phyloP scores from a whole-genome alignment of 441 rosid species.

The Croton laevigatus region DNA sequence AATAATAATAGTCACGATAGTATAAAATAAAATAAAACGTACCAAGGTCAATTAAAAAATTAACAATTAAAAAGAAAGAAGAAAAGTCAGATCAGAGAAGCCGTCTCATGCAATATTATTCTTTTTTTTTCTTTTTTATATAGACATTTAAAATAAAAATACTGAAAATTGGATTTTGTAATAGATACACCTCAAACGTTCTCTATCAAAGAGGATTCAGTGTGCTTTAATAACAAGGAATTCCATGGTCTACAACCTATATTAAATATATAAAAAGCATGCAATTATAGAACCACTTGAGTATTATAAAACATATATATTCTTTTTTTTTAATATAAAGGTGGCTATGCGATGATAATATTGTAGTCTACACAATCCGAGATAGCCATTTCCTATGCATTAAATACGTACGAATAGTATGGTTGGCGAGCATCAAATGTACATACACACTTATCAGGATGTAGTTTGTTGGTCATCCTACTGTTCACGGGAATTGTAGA shows the following conservation, averaged over 20 bases:
- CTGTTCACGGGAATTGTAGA: too few species aligned
- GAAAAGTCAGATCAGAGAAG: constrained; percentile 46
- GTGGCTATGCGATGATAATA: too few species aligned
- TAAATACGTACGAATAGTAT: too few species aligned
- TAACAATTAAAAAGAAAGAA: constrained; percentile 13
- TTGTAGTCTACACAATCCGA: too few species aligned
- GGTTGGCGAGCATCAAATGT: too few species aligned
- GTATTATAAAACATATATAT: constrained; percentile 17
- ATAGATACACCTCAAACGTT: constrained; percentile 42
- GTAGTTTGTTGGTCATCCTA: too few species aligned
- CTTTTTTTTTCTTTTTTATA: not conserved
- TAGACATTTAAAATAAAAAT: not conserved
- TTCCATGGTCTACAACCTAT: constrained; percentile 31
- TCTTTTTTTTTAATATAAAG: too few species aligned
- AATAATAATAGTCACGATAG: constrained; percentile 37
- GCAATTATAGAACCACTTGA: constrained; percentile 33
- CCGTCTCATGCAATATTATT: constrained; percentile 38
- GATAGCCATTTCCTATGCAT: too few species aligned
- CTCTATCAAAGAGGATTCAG: constrained; percentile 38
- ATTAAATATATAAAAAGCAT: constrained; percentile 18
- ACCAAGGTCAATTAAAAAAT: constrained; percentile 32
- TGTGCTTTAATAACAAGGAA: constrained; percentile 34
- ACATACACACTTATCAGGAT: too few species aligned
- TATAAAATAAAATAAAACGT: constrained; percentile 23
- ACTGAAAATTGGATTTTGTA: constrained; percentile 15